Conservation (phyloP, 2,329 filamentous ascomycete species). For the Neofusicoccum laricinum region DNA sequence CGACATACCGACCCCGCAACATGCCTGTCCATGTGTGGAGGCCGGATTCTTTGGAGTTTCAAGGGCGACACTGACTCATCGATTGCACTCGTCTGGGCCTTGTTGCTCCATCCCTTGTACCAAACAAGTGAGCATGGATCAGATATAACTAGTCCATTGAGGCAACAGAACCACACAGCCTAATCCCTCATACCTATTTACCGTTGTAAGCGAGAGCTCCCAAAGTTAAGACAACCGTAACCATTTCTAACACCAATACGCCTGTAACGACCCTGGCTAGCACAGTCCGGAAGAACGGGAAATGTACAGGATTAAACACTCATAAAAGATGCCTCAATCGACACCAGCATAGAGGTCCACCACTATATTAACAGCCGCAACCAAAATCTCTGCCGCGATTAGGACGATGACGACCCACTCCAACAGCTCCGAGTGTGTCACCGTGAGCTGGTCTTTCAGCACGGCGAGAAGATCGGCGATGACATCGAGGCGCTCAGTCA, state of each 20-base stretch:
- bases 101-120: not conserved
- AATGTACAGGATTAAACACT: conserved; percentile 6
- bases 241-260: not conserved
- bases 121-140: not conserved
- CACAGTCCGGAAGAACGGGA: not conserved
- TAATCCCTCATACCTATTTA: not conserved
- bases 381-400: conserved; percentile 91
- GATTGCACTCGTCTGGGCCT: not conserved
- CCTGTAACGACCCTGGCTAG: not conserved
- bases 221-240: not conserved
- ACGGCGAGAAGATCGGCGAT: conserved; percentile 92
- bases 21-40: not conserved
- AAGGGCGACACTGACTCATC: not conserved
- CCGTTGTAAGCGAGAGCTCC: not conserved
- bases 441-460: conserved; percentile 90
- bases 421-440: conserved; percentile 59
- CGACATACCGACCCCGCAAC: not conserved
- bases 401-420: conserved; percentile 77
- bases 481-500: conserved; percentile 88
- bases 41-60: not conserved
- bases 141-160: not conserved
- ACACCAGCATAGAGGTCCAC: conserved; percentile 82
- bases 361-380: conserved; percentile 89
- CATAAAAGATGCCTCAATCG: conserved; percentile 39
- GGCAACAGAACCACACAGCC: not conserved